phyloP scores from a whole-genome alignment of 2,329 filamentous ascomycete genomes.

The Cucurbitaria berberidis region DNA sequence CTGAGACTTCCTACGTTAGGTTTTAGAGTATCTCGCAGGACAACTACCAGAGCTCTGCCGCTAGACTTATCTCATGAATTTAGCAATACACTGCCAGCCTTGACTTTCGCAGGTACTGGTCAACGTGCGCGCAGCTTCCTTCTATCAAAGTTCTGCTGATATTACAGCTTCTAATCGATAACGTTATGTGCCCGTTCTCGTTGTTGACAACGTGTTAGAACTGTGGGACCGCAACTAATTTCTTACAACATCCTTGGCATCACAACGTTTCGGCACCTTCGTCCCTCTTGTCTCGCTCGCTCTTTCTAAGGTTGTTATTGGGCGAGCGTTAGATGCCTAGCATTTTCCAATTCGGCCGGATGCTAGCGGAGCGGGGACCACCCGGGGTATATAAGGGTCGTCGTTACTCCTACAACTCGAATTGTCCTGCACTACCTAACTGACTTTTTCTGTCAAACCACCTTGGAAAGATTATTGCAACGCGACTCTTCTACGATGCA shows the following conservation, averaged over 20 bases:
- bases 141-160: no score
- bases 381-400: not conserved
- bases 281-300: not conserved
- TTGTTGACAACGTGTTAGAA: not conserved
- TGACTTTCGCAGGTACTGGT: no score
- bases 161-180: not conserved
- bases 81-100: no score
- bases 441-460: not conserved
- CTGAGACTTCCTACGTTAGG: no score
- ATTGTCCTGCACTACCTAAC: not conserved
- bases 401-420: no score
- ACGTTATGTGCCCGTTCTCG: not conserved
- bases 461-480: not conserved
- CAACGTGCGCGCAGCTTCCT: no score
- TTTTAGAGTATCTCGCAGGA: no score
- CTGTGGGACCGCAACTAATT: no score
- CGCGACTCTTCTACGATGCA: conserved; percentile 16
- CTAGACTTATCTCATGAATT: no score
- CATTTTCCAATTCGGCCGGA: not conserved
- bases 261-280: not conserved
- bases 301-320: not conserved
- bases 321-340: not conserved
- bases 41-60: no score
- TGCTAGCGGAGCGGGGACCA: not conserved
- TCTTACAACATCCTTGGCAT: not conserved